Conservation (phyloP, 1,284 basidiomycete genomes). For the Ganoderma resinaceum region DNA sequence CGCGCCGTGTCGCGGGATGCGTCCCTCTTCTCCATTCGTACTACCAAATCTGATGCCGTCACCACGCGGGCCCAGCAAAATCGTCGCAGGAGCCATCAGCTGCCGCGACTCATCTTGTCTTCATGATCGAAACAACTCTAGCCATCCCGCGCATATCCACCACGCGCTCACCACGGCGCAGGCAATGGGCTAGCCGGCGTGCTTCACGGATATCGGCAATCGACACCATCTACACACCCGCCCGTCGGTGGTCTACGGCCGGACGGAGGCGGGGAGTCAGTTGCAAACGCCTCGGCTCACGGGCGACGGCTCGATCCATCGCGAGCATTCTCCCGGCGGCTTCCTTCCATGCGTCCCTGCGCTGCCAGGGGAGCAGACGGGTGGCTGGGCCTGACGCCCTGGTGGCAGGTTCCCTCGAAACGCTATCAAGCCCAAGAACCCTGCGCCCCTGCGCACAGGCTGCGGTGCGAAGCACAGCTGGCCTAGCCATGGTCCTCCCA, state of each 20-base stretch:
- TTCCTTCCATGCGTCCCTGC: conserved; percentile 5
- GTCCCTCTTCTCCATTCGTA: background rate
- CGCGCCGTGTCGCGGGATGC: background rate
- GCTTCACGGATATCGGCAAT: background rate
- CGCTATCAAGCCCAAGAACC: background rate
- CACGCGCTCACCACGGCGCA: background rate
- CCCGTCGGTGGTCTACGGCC: too few species aligned
- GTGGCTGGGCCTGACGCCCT: conserved; percentile 3
- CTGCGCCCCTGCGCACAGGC: conserved; percentile 3
- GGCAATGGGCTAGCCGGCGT: background rate
- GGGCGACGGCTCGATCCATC: background rate
- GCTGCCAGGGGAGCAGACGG: background rate
- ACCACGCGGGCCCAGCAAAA: background rate
- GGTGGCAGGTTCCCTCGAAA: background rate
- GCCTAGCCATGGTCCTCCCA: background rate
- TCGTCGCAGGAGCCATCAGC: background rate
- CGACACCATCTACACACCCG: background rate
- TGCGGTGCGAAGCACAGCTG: background rate
- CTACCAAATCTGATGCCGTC: background rate
- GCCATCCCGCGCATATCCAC: background rate
- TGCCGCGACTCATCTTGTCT: background rate
- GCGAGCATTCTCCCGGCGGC: conserved; percentile 1
- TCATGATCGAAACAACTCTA: background rate
- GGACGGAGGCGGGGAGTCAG: background rate
- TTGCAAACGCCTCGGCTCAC: background rate